A percentile compares a stretch with the other conserved stretches of the same genome.
Evolutionary conservation across 345 rosid species (phyloP).

Genomic region (Brassica cretica): DNA sequence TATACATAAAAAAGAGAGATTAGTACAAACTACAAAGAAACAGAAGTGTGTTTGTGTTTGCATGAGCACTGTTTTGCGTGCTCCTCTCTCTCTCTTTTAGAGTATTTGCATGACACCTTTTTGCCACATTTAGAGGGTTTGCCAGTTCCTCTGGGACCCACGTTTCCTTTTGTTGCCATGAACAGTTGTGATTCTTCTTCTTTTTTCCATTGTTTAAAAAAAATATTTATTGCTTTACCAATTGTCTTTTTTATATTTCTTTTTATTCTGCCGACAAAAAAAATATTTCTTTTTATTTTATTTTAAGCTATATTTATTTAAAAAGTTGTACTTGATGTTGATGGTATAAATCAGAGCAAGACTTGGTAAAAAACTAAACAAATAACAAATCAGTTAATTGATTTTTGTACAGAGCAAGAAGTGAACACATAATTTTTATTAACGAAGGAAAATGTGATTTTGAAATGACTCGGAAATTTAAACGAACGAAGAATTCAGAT

Average conservation of each 20-base stretch:
- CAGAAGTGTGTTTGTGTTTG: slow-evolving; percentile 47
- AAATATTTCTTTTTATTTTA: too few relatives aligned
- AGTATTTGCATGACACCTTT: slow-evolving; percentile 46
- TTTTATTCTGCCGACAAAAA: too few relatives aligned
- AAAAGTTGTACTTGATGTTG: not conserved
- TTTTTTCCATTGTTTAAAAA: not conserved
- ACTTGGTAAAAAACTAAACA: not conserved
- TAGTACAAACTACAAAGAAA: not conserved
- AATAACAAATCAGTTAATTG: not conserved
- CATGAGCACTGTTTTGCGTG: slow-evolving; percentile 56
- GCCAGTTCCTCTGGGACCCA: slow-evolving; percentile 34
- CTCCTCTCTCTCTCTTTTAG: slow-evolving; percentile 21
- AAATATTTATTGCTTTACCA: not conserved
- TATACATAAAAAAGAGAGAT: slow-evolving; percentile 28
- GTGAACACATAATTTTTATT: not conserved
- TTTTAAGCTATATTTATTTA: too few relatives aligned
- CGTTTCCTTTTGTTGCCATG: slow-evolving; percentile 33
- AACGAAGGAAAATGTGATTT: not conserved
- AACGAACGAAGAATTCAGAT: not conserved
- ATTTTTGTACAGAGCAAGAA: not conserved
- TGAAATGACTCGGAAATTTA: not conserved
- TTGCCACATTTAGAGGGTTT: slow-evolving; percentile 50
- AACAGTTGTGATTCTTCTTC: slow-evolving; percentile 4
- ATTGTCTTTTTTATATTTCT: not conserved
- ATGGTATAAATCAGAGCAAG: not conserved